phyloP scores from a whole-genome alignment of 352 stramenopile species.

The Globisporangium perplexum region DNA sequence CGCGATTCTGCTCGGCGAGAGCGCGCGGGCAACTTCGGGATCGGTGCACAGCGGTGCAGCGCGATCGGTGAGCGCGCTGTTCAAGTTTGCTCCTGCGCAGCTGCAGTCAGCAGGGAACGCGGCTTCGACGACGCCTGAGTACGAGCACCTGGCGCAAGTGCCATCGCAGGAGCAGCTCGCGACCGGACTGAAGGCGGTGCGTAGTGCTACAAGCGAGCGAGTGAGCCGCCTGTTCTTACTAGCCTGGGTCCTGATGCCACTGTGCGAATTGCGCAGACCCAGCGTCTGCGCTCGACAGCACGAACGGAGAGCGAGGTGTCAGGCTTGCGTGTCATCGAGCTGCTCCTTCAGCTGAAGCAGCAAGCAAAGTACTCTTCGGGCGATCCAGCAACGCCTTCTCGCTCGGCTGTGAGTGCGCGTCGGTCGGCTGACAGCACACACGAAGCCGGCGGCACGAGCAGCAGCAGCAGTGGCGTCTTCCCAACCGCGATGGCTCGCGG shows the following conservation, averaged over 20 bases:
- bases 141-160: conserved; percentile 7
- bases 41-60: neutral
- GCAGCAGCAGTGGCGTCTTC: conserved; percentile 1
- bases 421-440: too few species aligned
- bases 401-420: neutral
- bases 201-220: conserved; percentile 17
- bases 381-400: neutral
- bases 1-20: neutral
- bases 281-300: conserved; percentile 20
- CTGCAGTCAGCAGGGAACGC: neutral
- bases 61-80: conserved; percentile 3
- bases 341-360: conserved; percentile 32
- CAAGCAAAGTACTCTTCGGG: conserved; percentile 17
- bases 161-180: conserved; percentile 15
- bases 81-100: neutral
- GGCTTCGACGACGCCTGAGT: neutral
- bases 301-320: conserved; percentile 1
- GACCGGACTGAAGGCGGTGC: conserved; percentile 30
- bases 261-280: neutral
- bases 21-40: neutral
- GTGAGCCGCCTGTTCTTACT: too few species aligned
- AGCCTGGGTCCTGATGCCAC: too few species aligned
- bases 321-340: conserved; percentile 15
- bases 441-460: neutral
- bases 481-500: conserved; percentile 13